phyloP scores from a whole-genome alignment of 352 stramenopile species.

The Globisporangium polare region DNA sequence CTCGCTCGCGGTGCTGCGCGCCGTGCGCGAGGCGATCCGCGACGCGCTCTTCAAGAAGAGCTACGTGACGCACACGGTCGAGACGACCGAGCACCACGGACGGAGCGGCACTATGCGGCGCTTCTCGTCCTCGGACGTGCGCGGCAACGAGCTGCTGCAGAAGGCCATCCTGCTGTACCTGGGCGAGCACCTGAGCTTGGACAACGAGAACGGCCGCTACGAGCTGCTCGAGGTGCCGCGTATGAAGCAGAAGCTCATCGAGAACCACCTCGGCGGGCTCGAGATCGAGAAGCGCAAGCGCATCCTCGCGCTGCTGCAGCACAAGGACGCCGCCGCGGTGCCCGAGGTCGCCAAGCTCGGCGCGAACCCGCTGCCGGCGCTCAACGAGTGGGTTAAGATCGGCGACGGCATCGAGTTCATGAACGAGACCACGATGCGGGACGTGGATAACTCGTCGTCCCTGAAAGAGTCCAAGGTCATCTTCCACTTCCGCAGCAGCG shows the following conservation, averaged over 20 bases:
- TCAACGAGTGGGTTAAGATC: slow-evolving; percentile 27
- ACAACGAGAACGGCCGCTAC: slow-evolving; percentile 37
- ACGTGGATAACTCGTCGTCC: not conserved
- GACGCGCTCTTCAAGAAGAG: slow-evolving; percentile 23
- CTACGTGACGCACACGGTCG: slow-evolving; percentile 30
- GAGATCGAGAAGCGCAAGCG: slow-evolving; percentile 10
- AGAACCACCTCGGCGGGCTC: slow-evolving; percentile 1
- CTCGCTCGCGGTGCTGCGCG: slow-evolving; percentile 8
- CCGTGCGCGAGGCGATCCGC: slow-evolving; percentile 8
- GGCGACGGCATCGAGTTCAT: slow-evolving; percentile 24
- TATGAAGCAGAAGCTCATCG: slow-evolving; percentile 16
- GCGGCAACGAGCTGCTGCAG: slow-evolving; percentile 49
- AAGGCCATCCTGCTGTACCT: slow-evolving; percentile 51
- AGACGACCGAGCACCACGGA: slow-evolving; percentile 37
- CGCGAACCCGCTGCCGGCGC: slow-evolving; percentile 16
- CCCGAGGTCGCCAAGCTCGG: slow-evolving; percentile 6
- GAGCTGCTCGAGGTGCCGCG: slow-evolving; percentile 39
- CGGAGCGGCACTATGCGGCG: slow-evolving; percentile 15
- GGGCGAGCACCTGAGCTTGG: slow-evolving; percentile 33
- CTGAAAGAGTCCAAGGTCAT: slow-evolving; percentile 15
- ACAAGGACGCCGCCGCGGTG: not conserved
- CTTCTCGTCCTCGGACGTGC: slow-evolving; percentile 17
- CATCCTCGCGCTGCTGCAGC: slow-evolving; percentile 1
- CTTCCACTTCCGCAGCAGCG: slow-evolving; percentile 21
- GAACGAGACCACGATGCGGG: slow-evolving; percentile 24